Evolutionary conservation across 148 eudicot species (phyloP), one percentile per base, ranked within the genome.

Genomic region (Camellia lanceoleosa): DNA sequence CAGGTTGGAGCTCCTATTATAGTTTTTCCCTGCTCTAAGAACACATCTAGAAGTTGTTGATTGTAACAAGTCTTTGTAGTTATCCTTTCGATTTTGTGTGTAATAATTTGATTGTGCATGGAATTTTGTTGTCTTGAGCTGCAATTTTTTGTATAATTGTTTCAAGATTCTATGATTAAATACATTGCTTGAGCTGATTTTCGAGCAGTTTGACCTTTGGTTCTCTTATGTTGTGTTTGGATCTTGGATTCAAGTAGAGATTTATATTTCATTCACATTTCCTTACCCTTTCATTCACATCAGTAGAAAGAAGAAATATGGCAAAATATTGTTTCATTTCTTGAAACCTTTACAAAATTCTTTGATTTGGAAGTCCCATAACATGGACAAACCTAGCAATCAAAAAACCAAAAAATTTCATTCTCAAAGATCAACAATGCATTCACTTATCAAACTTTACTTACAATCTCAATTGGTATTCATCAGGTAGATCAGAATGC

Each of bases 1-100:
- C 86, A 83, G 84, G 98, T 95, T 75, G 90, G 92, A 68, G 90
- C 94, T 80, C 98, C 97, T 11, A 79, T 75, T 4, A 42, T 89
- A 19, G 74, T 90, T 75, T 80, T 91, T 6, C 68, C 87, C 20
- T 78, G 67, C 81, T 59, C 69, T 5, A 66, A 49, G 47, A 20
- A 84, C 9, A 42, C 65, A 1, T 16, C 9, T 15, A 52, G 72
- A 71, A 6, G n/a, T 38, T 73, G 38, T 61, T 75, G 78, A 75
- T 60, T 73, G 47, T 15, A 55, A 20, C 23, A 2, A 19, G 19
- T 52, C 55, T 16, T 44, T 44, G 54, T 16, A 38, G 16, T 38
- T 4, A 12, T 61, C 5, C 16, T 76, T 46, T 62, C 11, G 5
- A 14, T 13, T 76, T 64, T 13, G 42, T 76, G 78, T 5, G 19